phyloP scores from a whole-genome alignment of 1,284 basidiomycete species.

The Ustilago curta region DNA sequence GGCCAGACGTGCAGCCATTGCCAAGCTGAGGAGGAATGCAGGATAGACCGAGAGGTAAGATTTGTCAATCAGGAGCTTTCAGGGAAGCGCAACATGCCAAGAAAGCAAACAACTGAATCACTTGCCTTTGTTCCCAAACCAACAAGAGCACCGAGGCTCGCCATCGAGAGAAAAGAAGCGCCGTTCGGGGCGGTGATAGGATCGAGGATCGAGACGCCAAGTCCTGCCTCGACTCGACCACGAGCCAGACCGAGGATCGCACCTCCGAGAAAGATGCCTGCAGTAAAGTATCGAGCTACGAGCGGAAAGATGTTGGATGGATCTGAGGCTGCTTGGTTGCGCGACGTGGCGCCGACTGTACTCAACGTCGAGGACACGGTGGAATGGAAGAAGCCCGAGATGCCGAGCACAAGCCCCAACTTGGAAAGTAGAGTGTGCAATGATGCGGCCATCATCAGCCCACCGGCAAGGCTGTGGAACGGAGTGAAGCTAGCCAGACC shows the following conservation, averaged over 20 bases:
- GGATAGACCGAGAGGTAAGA: too few relatives aligned
- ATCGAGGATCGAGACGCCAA: conserved; percentile 61
- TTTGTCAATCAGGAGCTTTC: too few relatives aligned
- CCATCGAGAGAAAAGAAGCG: conserved; percentile 17
- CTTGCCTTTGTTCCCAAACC: conserved; percentile 61
- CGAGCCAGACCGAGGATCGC: conserved; percentile 41
- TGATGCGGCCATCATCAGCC: conserved; percentile 64
- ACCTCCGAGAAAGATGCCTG: conserved; percentile 61
- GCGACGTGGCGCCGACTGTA: not conserved
- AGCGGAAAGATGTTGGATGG: conserved; percentile 28
- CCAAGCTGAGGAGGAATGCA: conserved; percentile 40
- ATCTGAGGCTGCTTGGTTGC: conserved; percentile 6
- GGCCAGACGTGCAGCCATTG: conserved; percentile 65
- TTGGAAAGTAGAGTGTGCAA: conserved; percentile 53
- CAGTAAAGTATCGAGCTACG: conserved; percentile 41
- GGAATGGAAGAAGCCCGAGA: conserved; percentile 64
- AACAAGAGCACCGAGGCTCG: conserved; percentile 47
- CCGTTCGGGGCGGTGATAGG: not conserved
- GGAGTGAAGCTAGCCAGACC: conserved; percentile 49
- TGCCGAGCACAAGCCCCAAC: conserved; percentile 63
- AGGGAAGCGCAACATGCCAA: too few relatives aligned
- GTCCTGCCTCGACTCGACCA: conserved; percentile 32
- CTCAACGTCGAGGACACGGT: conserved; percentile 24
- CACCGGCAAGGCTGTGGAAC: conserved; percentile 61
- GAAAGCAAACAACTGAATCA: too few relatives aligned